Conservation (phyloP, 2,329 filamentous ascomycete species). For the Mariannaea sp. region DNA sequence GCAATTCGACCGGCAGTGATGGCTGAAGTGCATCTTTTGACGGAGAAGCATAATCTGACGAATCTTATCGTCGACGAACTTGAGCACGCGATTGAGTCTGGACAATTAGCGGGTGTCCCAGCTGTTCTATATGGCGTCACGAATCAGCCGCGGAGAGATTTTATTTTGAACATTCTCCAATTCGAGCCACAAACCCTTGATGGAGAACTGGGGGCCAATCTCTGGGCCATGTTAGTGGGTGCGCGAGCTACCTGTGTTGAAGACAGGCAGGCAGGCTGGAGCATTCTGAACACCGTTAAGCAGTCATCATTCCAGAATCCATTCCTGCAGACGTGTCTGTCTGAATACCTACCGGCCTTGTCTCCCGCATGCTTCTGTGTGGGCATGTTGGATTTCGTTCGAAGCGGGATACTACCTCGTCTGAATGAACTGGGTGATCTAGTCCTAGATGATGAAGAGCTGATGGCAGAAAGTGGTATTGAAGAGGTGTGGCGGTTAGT, state of each 20-base stretch:
- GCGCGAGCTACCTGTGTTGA: conserved; percentile 60
- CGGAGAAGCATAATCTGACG: conserved; percentile 65
- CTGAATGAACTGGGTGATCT: conserved; percentile 52
- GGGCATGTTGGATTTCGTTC: conserved; percentile 67
- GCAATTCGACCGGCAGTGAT: conserved; percentile 52
- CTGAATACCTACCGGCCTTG: conserved; percentile 61
- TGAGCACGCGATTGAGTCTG: conserved; percentile 54
- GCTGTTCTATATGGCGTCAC: conserved; percentile 52
- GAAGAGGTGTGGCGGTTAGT: conserved; percentile 87
- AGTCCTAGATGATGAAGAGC: conserved; percentile 56
- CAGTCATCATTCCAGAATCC: conserved; percentile 54
- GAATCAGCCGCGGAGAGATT: conserved; percentile 61
- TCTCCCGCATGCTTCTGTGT: conserved; percentile 62
- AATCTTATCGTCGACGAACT: conserved; percentile 68
- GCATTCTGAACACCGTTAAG: conserved; percentile 59
- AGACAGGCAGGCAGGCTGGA: conserved; percentile 72
- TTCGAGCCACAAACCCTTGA: conserved; percentile 67
- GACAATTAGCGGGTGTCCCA: conserved; percentile 44
- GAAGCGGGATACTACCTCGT: conserved; percentile 53
- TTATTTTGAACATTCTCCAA: conserved; percentile 62
- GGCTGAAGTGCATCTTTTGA: conserved; percentile 61
- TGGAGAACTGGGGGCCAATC: conserved; percentile 60
- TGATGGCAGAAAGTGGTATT: conserved; percentile 57
- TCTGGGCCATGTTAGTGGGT: conserved; percentile 79
- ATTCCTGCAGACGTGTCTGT: conserved; percentile 60